These are phyloP conservation scores for Hansfordia pulvinata DNA, from an alignment of 2,329 filamentous ascomycete species.

Conservation along the genomic window DNA sequence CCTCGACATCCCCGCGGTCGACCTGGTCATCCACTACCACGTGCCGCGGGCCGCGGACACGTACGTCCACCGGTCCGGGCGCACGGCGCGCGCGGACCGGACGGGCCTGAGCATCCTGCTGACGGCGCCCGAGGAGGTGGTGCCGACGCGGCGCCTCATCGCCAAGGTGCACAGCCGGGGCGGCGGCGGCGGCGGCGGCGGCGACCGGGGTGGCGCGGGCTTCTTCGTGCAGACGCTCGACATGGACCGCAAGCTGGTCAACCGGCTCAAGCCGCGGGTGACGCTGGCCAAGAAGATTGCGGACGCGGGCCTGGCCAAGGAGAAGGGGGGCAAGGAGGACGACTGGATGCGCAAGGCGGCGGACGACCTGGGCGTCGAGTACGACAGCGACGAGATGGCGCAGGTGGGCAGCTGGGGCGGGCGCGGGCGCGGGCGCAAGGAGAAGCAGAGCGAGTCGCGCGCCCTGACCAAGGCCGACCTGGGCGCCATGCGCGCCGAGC, in stretches of 20 bases:
- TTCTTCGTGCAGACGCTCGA: conserved; percentile 71
- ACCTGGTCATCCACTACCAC: conserved; percentile 90
- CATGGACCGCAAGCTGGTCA: conserved; percentile 67
- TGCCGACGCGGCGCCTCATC: conserved; percentile 68
- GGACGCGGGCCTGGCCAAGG: conserved; percentile 72
- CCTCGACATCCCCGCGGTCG: conserved; percentile 81
- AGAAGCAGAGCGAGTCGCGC: conserved; percentile 59
- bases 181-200: conserved; percentile 22
- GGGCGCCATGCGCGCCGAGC: conserved; percentile 52
- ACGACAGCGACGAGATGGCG: conserved; percentile 79
- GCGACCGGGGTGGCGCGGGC: conserved; percentile 26
- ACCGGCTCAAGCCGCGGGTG: conserved; percentile 63
- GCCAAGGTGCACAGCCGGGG: conserved; percentile 69
- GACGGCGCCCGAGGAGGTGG: conserved; percentile 82
- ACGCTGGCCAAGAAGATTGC: conserved; percentile 77
- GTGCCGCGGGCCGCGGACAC: conserved; percentile 81
- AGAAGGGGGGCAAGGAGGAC: conserved; percentile 73
- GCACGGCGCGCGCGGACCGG: conserved; percentile 73
- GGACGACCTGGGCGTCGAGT: conserved; percentile 87
- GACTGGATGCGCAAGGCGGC: conserved; percentile 74
- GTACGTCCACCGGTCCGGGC: conserved; percentile 90
- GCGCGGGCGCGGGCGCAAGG: conserved; percentile 58
- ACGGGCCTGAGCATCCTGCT: conserved; percentile 75
- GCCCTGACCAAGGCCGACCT: conserved; percentile 62
- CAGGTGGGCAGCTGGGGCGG: conserved; percentile 47